phyloP scores from a whole-genome alignment of 805 yeast genomes.

The Kuraishia molischiana region DNA sequence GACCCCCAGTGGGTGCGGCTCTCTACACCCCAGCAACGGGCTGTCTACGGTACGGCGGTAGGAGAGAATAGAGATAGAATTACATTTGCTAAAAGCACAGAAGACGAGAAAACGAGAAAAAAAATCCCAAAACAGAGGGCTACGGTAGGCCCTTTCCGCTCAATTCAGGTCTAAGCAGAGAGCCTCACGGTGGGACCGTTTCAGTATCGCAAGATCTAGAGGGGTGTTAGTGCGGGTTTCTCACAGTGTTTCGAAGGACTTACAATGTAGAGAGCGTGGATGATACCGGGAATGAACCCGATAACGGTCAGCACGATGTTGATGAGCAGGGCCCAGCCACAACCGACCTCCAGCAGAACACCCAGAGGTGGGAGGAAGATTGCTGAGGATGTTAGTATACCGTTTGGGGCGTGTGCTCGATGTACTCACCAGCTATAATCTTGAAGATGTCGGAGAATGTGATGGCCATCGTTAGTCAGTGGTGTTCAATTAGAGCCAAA shows the following conservation, averaged over 20 bases:
- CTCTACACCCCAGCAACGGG: no score
- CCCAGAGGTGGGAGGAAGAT: conserved; percentile 48
- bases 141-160: background rate
- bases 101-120: background rate
- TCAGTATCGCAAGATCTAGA: background rate
- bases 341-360: conserved; percentile 45
- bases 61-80: no score
- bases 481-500: no score
- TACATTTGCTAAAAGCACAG: background rate
- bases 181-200: background rate
- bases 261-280: conserved; percentile 50
- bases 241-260: background rate
- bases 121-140: background rate
- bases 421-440: conserved; percentile 21
- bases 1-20: no score
- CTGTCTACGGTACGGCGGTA: no score
- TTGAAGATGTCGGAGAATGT: conserved; percentile 40
- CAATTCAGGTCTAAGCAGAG: background rate
- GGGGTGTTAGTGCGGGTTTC: background rate
- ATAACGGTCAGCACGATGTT: conserved; percentile 59
- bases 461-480: conserved; percentile 39
- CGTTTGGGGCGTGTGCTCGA: no score
- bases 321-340: conserved; percentile 27
- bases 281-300: conserved; percentile 69
- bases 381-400: conserved; percentile 17